Evolutionary conservation across 371 early-diverging fungal species (phyloP), one percentile per base, ranked within the genome.

Genomic region (Mortierella sp.): DNA sequence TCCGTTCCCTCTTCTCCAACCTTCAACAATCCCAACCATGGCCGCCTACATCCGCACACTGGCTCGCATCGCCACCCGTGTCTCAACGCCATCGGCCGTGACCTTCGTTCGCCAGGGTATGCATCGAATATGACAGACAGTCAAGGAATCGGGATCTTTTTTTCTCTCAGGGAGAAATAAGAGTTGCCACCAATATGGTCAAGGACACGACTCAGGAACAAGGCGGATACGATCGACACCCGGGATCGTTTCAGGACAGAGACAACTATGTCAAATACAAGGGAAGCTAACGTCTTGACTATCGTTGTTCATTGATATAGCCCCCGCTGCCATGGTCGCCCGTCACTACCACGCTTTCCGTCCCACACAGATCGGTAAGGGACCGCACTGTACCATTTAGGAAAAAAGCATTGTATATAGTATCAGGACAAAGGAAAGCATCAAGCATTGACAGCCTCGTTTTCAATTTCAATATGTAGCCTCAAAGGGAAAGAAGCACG

Each of bases 261-360:
- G 22, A 8, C 9, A 7, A 22, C 9, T 31, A 34, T 16, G 11
- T 14, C 34, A 34, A 34, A 34, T 16, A 34, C 16, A 9, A 58
- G 16, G 34, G 19, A 34, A 19, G 39, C 34, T 52, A 37, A 39
- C 63, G 5, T 45, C 24, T 10, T 13, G 5, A 47, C 6, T 40
- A 24, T 50, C 41, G 26, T 31, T 31, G 34, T 52, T 7, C 41
- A 41, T n/a, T 5, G 0, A 52, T 41, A 52, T 69, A 78, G 83
- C 58, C 22, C 75, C 83, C 1, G 73, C 73, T 50, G 73, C 69
- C 45, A 39, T 68, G 58, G 34, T 78, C 39, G 75, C 70, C 43
- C 83, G 83, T 45, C 78, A 77, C 55, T 78, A 78, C 64, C 76
- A 78, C n/a, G 75, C 79, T 24, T 78, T 83, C 79, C 78, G 79